Base-by-base conservation (phyloP, 169 alveolate genomes). In the Plasmodium coatneyi region DNA sequence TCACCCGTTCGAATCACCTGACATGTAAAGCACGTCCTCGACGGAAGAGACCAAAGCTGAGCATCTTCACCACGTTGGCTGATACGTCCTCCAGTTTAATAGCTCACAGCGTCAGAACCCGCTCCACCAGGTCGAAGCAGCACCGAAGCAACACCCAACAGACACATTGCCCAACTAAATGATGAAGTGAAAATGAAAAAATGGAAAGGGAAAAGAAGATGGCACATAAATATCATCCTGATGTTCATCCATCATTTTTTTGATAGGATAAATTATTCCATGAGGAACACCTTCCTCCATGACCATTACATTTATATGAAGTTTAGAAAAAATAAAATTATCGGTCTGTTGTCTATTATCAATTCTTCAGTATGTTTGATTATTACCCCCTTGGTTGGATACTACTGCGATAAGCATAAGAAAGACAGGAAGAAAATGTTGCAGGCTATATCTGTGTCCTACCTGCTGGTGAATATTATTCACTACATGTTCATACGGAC, bases 101-200 rank as follows among this genome's bases (percentile, higher is more conserved):
- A 66, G n/a, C 1, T 36, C 19, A 25, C 30, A 66, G 6, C 32
- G 3, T 16, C 41, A 66, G 19, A 66, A 28, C 6, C 3, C 5
- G 36, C n/a, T 25, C 76, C 36, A 5, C n/a, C 76, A 19, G 34
- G 10, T 5, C n/a, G 1, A 66, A 28, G 76, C 76, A 66, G 4
- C 30, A n/a, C 19, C 3, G 1, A 7, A 66, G 19, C 22, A 0
- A 56, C 22, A 0, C 7, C 76, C n/a, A 12, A 10, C 41, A n/a
- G 30, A 25, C 74, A 60, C 41, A 66, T 25, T 1, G 32, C 10
- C 6, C 36, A 46, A 49, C 76, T 28, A 60, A 84, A 84, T 84
- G 84, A 84, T 84, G 93, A 71, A 54, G 30, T n/a, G 74, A 84
- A 84, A 84, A 84, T 84, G 93, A 84, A 84, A 84, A 84, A 84